A percentile compares a stretch with the other conserved stretches of the same genome.
Conservation (phyloP, 73 alveolate genomes). For the Blepharisma stoltei region DNA sequence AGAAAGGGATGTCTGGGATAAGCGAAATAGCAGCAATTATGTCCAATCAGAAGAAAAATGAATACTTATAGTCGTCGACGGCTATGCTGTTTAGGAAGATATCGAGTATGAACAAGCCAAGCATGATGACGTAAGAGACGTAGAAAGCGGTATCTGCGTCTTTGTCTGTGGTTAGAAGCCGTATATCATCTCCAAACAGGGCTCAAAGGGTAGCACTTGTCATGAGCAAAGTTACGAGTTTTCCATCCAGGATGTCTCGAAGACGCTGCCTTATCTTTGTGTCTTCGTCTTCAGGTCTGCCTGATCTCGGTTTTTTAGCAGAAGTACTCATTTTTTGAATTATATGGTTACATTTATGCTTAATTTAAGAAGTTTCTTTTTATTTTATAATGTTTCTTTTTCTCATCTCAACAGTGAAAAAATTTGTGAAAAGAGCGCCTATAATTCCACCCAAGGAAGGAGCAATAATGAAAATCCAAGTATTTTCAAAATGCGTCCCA, state of each 20-base stretch:
- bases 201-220: constrained; percentile 59
- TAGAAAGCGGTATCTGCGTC: constrained; percentile 52
- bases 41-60: constrained; percentile 75
- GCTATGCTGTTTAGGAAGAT: constrained; percentile 49
- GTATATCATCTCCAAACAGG: constrained; percentile 66
- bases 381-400: no score
- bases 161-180: constrained; percentile 56
- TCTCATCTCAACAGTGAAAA: constrained; percentile 2
- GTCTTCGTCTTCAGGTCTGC: constrained; percentile 49
- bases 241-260: constrained; percentile 65
- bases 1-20: constrained; percentile 63
- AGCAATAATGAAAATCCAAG: constrained; percentile 17
- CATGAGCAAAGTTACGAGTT: constrained; percentile 56
- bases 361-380: no score
- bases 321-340: neutral
- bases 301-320: constrained; percentile 11
- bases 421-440: neutral
- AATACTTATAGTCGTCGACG: constrained; percentile 61
- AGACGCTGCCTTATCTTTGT: constrained; percentile 37
- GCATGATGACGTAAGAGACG: constrained; percentile 44
- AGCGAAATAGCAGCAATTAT: constrained; percentile 60
- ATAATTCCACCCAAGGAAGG: constrained; percentile 21
- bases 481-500: constrained; percentile 10
- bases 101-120: constrained; percentile 52
- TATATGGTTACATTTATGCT: no score